Evolutionary conservation across 2,329 filamentous ascomycete genomes (phyloP).

Genomic region (Mycogone perniciosa): DNA sequence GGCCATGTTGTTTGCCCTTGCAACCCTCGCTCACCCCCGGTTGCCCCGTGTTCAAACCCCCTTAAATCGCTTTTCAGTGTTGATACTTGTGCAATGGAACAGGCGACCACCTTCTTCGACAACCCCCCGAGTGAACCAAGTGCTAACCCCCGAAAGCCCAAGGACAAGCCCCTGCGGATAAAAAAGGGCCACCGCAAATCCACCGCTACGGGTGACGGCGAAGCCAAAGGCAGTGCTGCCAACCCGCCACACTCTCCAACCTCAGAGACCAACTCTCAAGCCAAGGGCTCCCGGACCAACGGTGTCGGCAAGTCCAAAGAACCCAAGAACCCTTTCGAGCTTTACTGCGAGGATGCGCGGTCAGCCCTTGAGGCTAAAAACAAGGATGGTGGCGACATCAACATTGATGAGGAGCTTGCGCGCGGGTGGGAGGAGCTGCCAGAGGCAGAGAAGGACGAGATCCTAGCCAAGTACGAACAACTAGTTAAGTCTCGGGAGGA

Average conservation of each 20-base stretch:
- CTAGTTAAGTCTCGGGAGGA: slow-evolving; percentile 17
- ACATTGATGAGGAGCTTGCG: slow-evolving; percentile 50
- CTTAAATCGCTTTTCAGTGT: slow-evolving; percentile 19
- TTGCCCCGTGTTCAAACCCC: slow-evolving; percentile 5
- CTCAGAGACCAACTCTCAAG: slow-evolving; percentile 40
- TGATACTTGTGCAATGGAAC: slow-evolving; percentile 29
- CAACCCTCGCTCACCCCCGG: slow-evolving; percentile 1
- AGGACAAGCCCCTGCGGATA: slow-evolving; percentile 69
- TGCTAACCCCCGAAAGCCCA: slow-evolving; percentile 50
- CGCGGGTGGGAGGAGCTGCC: slow-evolving; percentile 49
- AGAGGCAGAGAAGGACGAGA: slow-evolving; percentile 44
- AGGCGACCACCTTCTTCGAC: slow-evolving; percentile 26
- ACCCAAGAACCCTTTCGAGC: slow-evolving; percentile 45
- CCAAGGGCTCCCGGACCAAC: slow-evolving; percentile 32
- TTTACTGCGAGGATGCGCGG: slow-evolving; percentile 48
- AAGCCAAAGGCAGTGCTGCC: slow-evolving; percentile 37
- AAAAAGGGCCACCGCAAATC: slow-evolving; percentile 66
- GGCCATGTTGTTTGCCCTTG: slow-evolving; percentile 6
- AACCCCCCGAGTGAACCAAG: slow-evolving; percentile 26
- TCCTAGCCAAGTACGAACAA: slow-evolving; percentile 31
- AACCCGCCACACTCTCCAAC: slow-evolving; percentile 43
- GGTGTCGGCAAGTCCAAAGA: slow-evolving; percentile 37
- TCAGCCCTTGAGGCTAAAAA: slow-evolving; percentile 38
- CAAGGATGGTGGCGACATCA: slow-evolving; percentile 32
- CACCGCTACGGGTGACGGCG: slow-evolving; percentile 40